A percentile compares a stretch with the other conserved stretches of the same genome.
phyloP scores from a whole-genome alignment of 805 yeast species.

The Barnettozyma siamensis region DNA sequence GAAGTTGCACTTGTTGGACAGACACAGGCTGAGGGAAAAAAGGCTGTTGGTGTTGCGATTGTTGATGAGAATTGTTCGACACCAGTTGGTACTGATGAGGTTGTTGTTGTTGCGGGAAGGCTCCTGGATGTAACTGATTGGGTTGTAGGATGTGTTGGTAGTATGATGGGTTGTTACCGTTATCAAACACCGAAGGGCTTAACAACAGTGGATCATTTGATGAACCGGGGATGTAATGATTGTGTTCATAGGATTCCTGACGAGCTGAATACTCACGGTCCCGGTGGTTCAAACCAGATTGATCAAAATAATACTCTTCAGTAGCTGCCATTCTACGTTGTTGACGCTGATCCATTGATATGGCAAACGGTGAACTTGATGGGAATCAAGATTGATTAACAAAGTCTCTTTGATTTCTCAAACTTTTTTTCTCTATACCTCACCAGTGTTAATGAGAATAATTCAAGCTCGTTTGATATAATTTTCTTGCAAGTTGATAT shows the following conservation, averaged over 20 bases:
- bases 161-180: background rate
- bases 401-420: no score
- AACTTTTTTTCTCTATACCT: no score
- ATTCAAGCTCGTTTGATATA: no score
- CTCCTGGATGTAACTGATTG: background rate
- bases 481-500: background rate
- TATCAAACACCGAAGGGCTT: background rate
- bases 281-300: background rate
- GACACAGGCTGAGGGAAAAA: background rate
- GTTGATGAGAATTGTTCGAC: background rate
- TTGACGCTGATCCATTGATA: background rate
- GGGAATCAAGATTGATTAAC: no score
- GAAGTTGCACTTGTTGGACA: background rate
- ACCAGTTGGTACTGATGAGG: background rate
- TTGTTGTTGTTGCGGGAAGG: background rate
- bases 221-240: background rate
- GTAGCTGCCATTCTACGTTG: slow-evolving; percentile 6
- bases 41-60: background rate
- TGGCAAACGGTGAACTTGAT: background rate
- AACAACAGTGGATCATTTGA: background rate
- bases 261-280: background rate
- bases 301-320: slow-evolving; percentile 5
- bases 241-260: background rate
- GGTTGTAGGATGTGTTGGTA: background rate
- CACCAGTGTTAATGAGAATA: no score